phyloP scores from a whole-genome alignment of 352 stramenopile genomes.

The Globisporangium uncinulatum region DNA sequence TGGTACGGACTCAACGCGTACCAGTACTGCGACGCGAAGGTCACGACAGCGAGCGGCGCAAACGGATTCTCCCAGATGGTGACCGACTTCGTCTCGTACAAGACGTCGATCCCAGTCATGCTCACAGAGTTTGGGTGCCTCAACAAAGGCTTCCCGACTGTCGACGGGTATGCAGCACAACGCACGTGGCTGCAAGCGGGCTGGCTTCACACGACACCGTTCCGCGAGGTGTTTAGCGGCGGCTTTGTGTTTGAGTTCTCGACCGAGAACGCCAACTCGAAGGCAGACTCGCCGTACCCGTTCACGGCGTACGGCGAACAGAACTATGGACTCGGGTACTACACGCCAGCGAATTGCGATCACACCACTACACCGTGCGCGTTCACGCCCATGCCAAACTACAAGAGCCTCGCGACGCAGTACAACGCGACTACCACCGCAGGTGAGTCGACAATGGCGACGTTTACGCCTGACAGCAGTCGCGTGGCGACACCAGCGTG shows the following conservation, averaged over 20 bases:
- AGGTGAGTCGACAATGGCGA: no score
- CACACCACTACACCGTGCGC: conserved; percentile 38
- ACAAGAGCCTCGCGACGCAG: conserved; percentile 61
- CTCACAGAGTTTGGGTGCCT: conserved; percentile 72
- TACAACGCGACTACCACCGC: conserved; percentile 68
- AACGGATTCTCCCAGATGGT: conserved; percentile 42
- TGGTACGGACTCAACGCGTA: conserved; percentile 51
- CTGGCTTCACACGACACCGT: conserved; percentile 65
- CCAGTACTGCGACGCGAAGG: conserved; percentile 49
- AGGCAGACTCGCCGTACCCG: conserved; percentile 9
- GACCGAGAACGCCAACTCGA: conserved; percentile 51
- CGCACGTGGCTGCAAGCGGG: conserved; percentile 57
- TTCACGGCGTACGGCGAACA: conserved; percentile 24
- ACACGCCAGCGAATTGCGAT: conserved; percentile 62
- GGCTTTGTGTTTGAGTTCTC: conserved; percentile 79
- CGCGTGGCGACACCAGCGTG: no score
- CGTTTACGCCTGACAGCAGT: no score
- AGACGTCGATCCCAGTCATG: conserved; percentile 57
- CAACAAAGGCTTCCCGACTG: conserved; percentile 53
- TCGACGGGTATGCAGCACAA: conserved; percentile 67
- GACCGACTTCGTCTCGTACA: conserved; percentile 37
- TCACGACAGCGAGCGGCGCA: no score
- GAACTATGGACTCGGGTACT: conserved; percentile 78
- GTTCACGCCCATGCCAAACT: conserved; percentile 72
- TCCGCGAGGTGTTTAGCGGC: conserved; percentile 58